Evolutionary conservation across 2,329 filamentous ascomycete species (phyloP), one percentile per base, ranked within the genome.

Genomic region (Nemania sp.): DNA sequence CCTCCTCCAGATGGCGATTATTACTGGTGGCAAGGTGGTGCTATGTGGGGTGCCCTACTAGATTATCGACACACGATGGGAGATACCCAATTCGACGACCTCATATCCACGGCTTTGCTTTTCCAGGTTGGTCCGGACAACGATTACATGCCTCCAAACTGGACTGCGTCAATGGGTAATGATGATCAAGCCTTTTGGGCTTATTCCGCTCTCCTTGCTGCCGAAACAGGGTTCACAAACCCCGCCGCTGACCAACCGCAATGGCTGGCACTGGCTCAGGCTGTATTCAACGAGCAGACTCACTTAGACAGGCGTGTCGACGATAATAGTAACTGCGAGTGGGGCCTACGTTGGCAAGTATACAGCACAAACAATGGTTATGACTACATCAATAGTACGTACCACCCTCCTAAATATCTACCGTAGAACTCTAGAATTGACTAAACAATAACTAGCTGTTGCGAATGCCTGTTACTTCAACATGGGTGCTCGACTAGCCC

Each of bases 331-430:
- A 84, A 83, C 1, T 94, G 92, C 74, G 83, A 84, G 24, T 92
- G 92, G 71, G 92, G 92, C 10, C 76, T 94, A 73, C 84, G 91
- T 73, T 93, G 92, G 91, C 92, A 96, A 81, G 91, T 95, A 67
- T 92, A 89, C 64, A 82, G 87, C 1, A 90, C 90, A 72, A 93
- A 94, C 76, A 85, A 83, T 32, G 93, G 93, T 26, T 96, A 92
- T 78, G 86, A 90, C 75, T 94, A 94, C 83, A 96, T 90, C 79
- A 90, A 90, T 75, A 85, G 83, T 85, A 77, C 35, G 80, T 77
- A 57, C 29, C 27, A n/a, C 45, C 11, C 51, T 18, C 27, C n/a
- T 41, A 43, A 47, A 32, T 18, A 22, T n/a, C 22, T 11, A 43
- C 52, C 15, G 5, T 29, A 18, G 11, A 27, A 18, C 5, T 29